Percentiles rank a stretch among this genome's conserved stretches.
Evolutionary conservation across 1,139 yeast genomes (phyloP).

Genomic region (Nakaseomyces bracarensis): DNA sequence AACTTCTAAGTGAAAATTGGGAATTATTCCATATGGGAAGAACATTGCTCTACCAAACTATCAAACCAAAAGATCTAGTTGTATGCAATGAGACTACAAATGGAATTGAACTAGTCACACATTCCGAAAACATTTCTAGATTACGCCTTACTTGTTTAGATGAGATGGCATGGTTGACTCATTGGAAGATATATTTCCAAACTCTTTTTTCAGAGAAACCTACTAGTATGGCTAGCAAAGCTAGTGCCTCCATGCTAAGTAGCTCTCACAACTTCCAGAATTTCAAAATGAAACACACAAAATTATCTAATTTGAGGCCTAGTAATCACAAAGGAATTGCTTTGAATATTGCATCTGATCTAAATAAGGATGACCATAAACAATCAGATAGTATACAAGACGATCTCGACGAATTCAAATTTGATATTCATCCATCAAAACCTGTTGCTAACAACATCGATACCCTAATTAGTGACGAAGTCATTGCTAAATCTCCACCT

Average conservation of each 20-base stretch:
- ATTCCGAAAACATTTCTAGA: conserved; percentile 14
- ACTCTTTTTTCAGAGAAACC: conserved; percentile 9
- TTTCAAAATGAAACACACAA: conserved; percentile 15
- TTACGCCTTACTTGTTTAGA: conserved; percentile 17
- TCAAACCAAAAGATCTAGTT: conserved; percentile 30
- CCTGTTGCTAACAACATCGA: background rate
- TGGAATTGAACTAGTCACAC: conserved; percentile 14
- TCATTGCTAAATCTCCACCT: background rate
- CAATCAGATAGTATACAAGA: background rate
- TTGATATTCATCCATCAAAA: conserved; percentile 3
- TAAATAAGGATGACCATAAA: conserved; percentile 4
- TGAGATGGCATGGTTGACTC: conserved; percentile 16
- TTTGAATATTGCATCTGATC: conserved; percentile 9
- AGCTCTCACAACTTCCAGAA: conserved; percentile 10
- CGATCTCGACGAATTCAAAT: conserved; percentile 2
- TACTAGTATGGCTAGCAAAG: background rate
- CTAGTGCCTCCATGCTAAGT: background rate
- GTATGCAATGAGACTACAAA: conserved; percentile 8
- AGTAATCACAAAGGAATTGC: conserved; percentile 14
- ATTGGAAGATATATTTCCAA: conserved; percentile 17
- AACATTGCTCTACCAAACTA: conserved; percentile 32
- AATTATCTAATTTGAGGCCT: conserved; percentile 13
- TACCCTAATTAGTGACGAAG: conserved; percentile 9
- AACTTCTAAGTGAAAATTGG: conserved; percentile 10
- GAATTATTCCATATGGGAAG: conserved; percentile 25